Evolutionary conservation across 768 basidiomycete species (phyloP), one percentile per base, ranked within the genome.

Genomic region (Suillus alpinus): DNA sequence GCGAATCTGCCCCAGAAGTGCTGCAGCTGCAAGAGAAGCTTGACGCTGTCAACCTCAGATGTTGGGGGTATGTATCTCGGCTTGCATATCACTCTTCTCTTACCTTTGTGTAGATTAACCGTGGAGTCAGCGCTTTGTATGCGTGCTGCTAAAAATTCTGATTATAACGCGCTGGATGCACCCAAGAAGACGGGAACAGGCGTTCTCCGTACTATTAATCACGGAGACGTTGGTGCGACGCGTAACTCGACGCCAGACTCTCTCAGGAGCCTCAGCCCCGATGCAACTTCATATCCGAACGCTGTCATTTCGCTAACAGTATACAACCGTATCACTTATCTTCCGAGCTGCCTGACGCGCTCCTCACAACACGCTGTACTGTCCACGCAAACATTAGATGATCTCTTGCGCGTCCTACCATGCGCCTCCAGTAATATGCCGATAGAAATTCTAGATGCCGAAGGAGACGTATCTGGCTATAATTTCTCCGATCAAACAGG

Each of bases 341-440:
- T 82, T 23, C 82, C 82, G 57, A 84, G 83, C 56, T 80, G 82
- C 56, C 75, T 88, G 12, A 77, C 77, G 51, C 87, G 88, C 40
- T 74, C 80, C 59, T 92, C 91, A 9, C 87, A 87, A 65, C 89
- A 92, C 68, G 82, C 80, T 12, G 69, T 90, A 7, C 69, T 88
- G 16, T 86, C 89, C n/a, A 86, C 86, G 5, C 88, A 92, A 67
- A 89, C 86, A 0, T 80, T 94, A 3, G 80, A 78, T 20, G 87
- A 91, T 62, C 70, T 93, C 13, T 81, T 81, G 59, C 73, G 78
- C 5, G 72, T 74, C 32, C 81, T 94, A 31, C 84, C 86, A 23
- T 93, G 92, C 64, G 68, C 78, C 6, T 86, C 85, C 3, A 85
- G 82, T 39, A 81, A 85, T 43, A 70, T 84, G 26, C 79, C 81